Evolutionary conservation across 225 moss, liverwort and hornwort genomes (phyloP), one percentile per base, ranked within the genome.

Genomic region (Takakia lepidozioides): DNA sequence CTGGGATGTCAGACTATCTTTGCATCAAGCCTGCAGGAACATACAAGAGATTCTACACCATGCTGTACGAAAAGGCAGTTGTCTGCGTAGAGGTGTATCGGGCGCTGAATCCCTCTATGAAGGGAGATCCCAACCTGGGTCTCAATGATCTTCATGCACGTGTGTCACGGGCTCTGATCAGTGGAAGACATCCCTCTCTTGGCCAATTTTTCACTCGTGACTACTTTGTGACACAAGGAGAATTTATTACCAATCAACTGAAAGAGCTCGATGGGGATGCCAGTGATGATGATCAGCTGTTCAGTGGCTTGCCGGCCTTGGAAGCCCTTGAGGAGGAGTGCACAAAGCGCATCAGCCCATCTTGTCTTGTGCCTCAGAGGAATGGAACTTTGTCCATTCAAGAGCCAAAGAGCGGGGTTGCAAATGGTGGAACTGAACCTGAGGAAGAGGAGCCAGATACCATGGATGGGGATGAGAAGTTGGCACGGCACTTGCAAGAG

Each of bases 401-500:
- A 19, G 79, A 82, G 52, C 46, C 51, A 19, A 63, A 47, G 6
- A 69, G 65, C 8, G 62, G 42, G 15, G 19, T 43, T 21, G 50
- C 29, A 17, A 44, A 25, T 48, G 64, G 40, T 0, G 38, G 13
- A 10, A 41, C 37, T 38, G n/a, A 8, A 15, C 5, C 38, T 15
- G 43, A 63, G 32, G 63, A 53, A 28, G 23, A 55, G 45, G 80
- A 72, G 36, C 61, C 54, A 27, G 81, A 75, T 46, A 29, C 16
- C 19, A 55, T 67, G 28, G 50, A 61, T 18, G 79, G 72, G 25
- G 93, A 93, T 57, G 84, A 84, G 38, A 85, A 73, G 43, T 38
- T 88, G 22, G 92, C 92, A 18, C 80, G 78, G 24, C 67, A 76
- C 43, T 83, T 93, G 30, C 92, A 93, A 45, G 83, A 93, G 34